A percentile compares a stretch with the other conserved stretches of the same genome.
Conservation (phyloP, 257 asterid genomes). For the Verbena officinalis region DNA sequence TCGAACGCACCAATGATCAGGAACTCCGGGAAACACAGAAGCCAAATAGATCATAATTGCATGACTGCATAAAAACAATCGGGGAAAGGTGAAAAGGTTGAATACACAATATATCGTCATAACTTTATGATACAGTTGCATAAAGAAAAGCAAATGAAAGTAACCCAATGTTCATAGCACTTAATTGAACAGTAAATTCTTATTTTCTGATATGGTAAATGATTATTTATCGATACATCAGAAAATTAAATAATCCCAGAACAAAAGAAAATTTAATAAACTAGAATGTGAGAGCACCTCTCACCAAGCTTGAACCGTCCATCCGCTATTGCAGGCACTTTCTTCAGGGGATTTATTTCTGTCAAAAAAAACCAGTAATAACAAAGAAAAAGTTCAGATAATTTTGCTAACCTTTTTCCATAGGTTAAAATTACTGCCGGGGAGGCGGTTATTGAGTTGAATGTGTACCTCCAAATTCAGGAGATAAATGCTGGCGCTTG, state of each 20-base stretch:
- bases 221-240: neutral
- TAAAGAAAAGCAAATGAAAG: neutral
- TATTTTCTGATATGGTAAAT: neutral
- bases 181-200: neutral
- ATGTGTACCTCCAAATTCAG: constrained; percentile 65
- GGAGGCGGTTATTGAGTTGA: neutral
- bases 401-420: neutral
- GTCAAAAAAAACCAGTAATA: constrained; percentile 10
- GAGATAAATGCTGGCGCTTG: constrained; percentile 62
- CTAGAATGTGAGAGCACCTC: constrained; percentile 47
- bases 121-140: constrained; percentile 3
- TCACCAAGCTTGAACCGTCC: constrained; percentile 89
- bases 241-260: neutral
- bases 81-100: neutral
- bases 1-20: constrained; percentile 91
- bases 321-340: constrained; percentile 88
- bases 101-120: neutral
- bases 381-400: neutral
- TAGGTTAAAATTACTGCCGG: neutral
- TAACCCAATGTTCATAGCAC: neutral
- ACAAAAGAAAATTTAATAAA: neutral
- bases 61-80: constrained; percentile 61
- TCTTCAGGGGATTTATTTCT: constrained; percentile 76
- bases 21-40: constrained; percentile 75
- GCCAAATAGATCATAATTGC: constrained; percentile 84